Base-by-base conservation (phyloP, 2,329 filamentous ascomycete genomes). In the Neonectria neomacrospora region DNA sequence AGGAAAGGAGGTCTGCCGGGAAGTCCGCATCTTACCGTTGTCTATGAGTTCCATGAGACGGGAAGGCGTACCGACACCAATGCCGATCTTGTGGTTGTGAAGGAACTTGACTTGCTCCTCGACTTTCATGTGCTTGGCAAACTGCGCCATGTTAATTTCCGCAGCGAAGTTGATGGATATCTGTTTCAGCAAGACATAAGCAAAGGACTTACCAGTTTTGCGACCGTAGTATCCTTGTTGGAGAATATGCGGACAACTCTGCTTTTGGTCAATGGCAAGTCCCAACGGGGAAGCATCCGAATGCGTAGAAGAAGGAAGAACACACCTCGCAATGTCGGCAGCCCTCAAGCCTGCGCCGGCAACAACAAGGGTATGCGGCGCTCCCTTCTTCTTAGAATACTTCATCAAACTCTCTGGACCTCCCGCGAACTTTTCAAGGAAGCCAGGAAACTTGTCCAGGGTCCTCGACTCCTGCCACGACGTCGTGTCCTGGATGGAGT, bases 91-190 rank as follows among this genome's bases (percentile, higher is more conserved):
- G 69, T 80, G 83, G 57, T 80, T 84, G 73, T 91, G 85, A 44
- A 97, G 87, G 75, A 91, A 92, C 63, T 90, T 85, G 55, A 94
- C 88, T 34, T 94, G 92, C 72, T 98, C 95, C 56, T 92, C 88
- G 11, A 99, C 80, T 80, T 99, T 99, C 82, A 99, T 97, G 78
- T 99, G 96, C 79, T 99, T 99, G 32, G 96, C 95, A 78, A 99
- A 99, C 75, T 88, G 56, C 3, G 32, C 14, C 20, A 26, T 12
- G 48, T 39, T 12, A 61, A 51, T 61, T 42, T 26, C 45, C 45
- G 45, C 23, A 12, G 26, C 5, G 23, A 9, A 18, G n/a, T 28
- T 16, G n/a, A 8, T 14, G n/a, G n/a, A n/a, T 26, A 3, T n/a
- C 55, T 30, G 8, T 20, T 2, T 7, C 7, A 9, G 7, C 3